Evolutionary conservation across 2,329 filamentous ascomycete species (phyloP), one percentile per base, ranked within the genome.

Genomic region (Botryotinia narcissicola): DNA sequence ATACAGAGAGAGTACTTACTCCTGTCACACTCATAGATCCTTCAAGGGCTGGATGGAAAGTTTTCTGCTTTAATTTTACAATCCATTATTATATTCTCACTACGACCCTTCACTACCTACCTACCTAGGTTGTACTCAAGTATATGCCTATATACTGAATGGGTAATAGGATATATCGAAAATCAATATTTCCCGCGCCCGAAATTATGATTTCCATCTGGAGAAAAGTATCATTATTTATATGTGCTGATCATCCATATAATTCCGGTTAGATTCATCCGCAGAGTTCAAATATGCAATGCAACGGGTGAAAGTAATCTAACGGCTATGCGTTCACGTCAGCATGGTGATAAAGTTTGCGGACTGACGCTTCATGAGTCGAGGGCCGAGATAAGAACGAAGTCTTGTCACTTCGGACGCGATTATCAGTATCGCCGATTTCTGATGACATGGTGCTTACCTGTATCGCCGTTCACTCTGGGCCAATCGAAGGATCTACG

Each of bases 161-260:
- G 40, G 61, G 16, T 29, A 62, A 14, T 40, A 3, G 8, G 3
- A 40, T 10, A 5, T 42, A n/a, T 67, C 32, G 18, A n/a, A 37
- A 51, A 67, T 40, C 64, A 54, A 67, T 40, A 67, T 20, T 40
- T 40, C 1, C 0, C 37, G 20, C 35, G 51, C 37, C 32, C 46
- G 64, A 67, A 20, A 67, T 67, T 67, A 40, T 37, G 46, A 67
- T 54, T 67, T 67, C 64, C 64, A 29, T 54, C 64, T 54, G n/a
- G 44, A 37, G 29, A 51, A 48, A 66, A 14, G 46, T 9, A 18
- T 35, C 25, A 48, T 51, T 5, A 48, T 46, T 51, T 6, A 16
- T 66, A n/a, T 37, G 32, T 37, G 46, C 18, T 54, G 64, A 67
- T 67, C 46, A 29, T n/a, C 16, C 22, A n/a, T 54, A n/a, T 25